Evolutionary conservation across 208 protist species (phyloP), one percentile per base, ranked within the genome.

Genomic region (Acanthamoeba sp.): DNA sequence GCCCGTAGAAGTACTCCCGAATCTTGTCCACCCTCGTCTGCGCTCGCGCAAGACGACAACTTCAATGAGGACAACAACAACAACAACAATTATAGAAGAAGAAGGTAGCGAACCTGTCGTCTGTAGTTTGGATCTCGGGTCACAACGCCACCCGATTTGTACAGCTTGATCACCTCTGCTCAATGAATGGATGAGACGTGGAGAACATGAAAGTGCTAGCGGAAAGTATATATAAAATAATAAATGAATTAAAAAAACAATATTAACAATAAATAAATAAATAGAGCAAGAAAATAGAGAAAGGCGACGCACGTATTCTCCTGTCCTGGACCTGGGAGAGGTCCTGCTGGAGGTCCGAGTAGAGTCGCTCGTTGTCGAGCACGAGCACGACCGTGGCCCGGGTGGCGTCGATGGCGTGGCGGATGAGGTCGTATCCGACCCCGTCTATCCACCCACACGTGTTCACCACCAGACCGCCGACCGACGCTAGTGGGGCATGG

Each of bases 371-470:
- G 80, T 95, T 76, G 34, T 94, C 95, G 38, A 96, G 93, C 0
- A 94, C 52, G 24, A 94, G 55, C 7, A 94, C 40, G 71, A 93
- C 29, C 20, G 20, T 62, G 16, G 89, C 38, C 34, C 50, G 20
- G 20, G 42, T 93, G 29, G 38, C 27, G 1, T 96, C 84, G 24
- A 96, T 94, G 7, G 55, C 50, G 27, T 94, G 32, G 1, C 94
- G 40, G 2, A 96, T 48, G 1, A 96, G 48, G 16, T 96, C 48
- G 66, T 96, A 96, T 12, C 95, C 95, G 14, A 95, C 73, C 29
- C 94, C 95, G 14, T 96, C 95, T 0, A 96, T 91, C 95, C 95
- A 96, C 52, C 95, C 95, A 89, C 95, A 95, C 27, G 95, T 96
- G 76, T 96, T 96, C 32, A 94, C 55, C n/a, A 96, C 80, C 34